These are phyloP conservation scores for Russula griseocarnosa DNA, from an alignment of 768 basidiomycete genomes.

Conservation along the genomic window DNA sequence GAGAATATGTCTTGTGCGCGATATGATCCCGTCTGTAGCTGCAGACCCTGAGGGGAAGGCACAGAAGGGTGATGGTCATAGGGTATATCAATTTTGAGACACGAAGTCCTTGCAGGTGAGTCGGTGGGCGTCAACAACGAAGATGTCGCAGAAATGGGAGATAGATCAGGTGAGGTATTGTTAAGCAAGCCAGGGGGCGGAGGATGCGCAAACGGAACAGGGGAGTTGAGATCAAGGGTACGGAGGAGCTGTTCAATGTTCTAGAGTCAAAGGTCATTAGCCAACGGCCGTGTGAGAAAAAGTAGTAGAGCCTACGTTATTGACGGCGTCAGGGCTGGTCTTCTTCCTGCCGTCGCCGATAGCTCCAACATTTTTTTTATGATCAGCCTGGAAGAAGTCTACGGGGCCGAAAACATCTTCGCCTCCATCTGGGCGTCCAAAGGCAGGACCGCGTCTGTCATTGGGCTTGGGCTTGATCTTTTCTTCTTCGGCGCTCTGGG, in stretches of 20 bases:
- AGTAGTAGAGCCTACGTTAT: constrained; percentile 43
- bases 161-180: constrained; percentile 60
- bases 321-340: constrained; percentile 52
- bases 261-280: constrained; percentile 38
- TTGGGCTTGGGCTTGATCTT: constrained; percentile 28
- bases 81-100: constrained; percentile 50
- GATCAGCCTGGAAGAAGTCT: constrained; percentile 36
- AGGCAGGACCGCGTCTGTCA: constrained; percentile 31
- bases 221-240: constrained; percentile 75
- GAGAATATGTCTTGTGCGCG: constrained; percentile 32
- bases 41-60: constrained; percentile 36
- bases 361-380: constrained; percentile 58
- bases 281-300: constrained; percentile 23
- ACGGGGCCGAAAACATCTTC: constrained; percentile 68
- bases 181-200: constrained; percentile 43
- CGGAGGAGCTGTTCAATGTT: constrained; percentile 79
- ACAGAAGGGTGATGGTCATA: constrained; percentile 44
- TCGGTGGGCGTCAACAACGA: constrained; percentile 72
- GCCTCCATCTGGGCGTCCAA: constrained; percentile 37
- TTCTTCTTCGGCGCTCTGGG: constrained; percentile 43
- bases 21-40: constrained; percentile 45
- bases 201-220: constrained; percentile 44
- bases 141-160: constrained; percentile 67
- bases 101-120: constrained; percentile 61
- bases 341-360: constrained; percentile 78